Evolutionary conservation across 306 rosid species (phyloP), one percentile per base, ranked within the genome.

Genomic region (Medicago arabica): DNA sequence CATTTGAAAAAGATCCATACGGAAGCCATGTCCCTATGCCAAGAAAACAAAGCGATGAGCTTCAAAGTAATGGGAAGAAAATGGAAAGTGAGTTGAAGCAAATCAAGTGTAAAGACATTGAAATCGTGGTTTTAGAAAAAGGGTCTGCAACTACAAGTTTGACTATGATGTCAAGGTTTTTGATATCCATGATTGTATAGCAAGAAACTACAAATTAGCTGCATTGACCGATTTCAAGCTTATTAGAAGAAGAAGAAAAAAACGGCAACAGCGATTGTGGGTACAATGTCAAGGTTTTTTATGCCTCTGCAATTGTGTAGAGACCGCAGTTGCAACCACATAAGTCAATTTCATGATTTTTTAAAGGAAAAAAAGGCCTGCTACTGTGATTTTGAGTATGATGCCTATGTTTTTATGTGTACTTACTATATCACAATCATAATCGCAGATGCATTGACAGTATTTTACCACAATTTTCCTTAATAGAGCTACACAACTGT

Each of bases 1-100:
- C 90, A 85, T 92, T 80, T 84, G 63, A 14, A 78, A 66, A 41
- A 92, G 89, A 51, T 92, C 96, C 10, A 40, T 87, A 51, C 96
- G 82, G 72, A 92, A 92, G 72, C 96, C 96, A 78, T 87, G 97
- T 18, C 91, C 92, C 96, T 92, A 77, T 17, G 38, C 7, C 63
- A 82, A 73, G 47, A 65, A 3, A 76, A 64, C 7, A 28, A 39
- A 31, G 1, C 6, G 0, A 34, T 13, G 43, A 6, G 4, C 3
- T 13, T 28, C 8, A 74, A 8, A 60, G 0, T 9, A 17, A 68
- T 2, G 1, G 21, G 8, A 7, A 2, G n/a, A 18, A 49, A 61
- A 9, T 54, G 40, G 44, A 65, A 69, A 5, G 6, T 0, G 8
- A 16, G 0, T 53, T 53, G 6, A 49, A 14, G 2, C 11, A 53